Evolutionary conservation across 2,329 filamentous ascomycete species (phyloP).

Genomic region (Fusarium tupiense): DNA sequence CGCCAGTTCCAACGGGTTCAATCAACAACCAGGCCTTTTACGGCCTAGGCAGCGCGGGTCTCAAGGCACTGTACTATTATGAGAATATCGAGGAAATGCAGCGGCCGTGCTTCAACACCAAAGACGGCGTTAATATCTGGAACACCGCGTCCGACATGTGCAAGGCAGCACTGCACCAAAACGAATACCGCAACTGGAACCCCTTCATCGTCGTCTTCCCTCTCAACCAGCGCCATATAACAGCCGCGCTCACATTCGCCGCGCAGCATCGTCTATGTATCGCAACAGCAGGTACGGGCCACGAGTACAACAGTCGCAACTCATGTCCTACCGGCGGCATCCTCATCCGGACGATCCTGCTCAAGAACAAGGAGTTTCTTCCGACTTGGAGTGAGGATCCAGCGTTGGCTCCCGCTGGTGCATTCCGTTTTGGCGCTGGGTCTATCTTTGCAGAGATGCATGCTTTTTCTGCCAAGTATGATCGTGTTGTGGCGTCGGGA

Average conservation of each 20-base stretch:
- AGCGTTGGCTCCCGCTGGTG: neutral
- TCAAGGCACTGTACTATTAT: neutral
- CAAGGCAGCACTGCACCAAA: neutral
- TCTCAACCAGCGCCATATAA: neutral
- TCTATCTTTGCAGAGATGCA: slow-evolving; percentile 1
- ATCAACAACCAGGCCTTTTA: neutral
- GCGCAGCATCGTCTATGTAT: neutral
- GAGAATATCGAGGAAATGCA: neutral
- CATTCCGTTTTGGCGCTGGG: neutral
- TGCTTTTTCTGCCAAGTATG: neutral
- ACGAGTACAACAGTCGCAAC: slow-evolving; percentile 5
- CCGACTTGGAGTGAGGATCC: neutral
- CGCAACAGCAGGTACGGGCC: neutral
- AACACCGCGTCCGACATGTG: neutral
- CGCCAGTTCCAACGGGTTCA: neutral
- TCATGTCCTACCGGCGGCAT: slow-evolving; percentile 4
- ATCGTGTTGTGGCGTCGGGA: neutral
- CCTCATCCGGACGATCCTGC: neutral
- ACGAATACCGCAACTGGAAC: slow-evolving; percentile 2
- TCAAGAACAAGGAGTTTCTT: neutral
- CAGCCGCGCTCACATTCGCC: neutral
- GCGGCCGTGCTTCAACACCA: neutral
- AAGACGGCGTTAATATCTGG: neutral
- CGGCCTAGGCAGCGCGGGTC: neutral
- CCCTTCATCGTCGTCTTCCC: neutral